phyloP scores from a whole-genome alignment of 768 basidiomycete species.

The Rhodotorula diobovata region DNA sequence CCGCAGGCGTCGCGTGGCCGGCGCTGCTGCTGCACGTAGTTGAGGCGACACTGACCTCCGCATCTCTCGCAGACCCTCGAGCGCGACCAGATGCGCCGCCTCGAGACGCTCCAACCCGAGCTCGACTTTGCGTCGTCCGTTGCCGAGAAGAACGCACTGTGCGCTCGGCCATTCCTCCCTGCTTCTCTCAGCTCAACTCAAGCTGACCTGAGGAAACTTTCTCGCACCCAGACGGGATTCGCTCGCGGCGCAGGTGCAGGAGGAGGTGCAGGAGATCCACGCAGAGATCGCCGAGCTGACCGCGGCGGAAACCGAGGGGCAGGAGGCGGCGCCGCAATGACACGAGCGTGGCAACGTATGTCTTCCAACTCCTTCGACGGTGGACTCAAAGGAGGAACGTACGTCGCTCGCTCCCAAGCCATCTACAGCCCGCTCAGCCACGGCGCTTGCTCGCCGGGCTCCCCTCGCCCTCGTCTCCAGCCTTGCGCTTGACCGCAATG shows the following conservation, averaged over 20 bases:
- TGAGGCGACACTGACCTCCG: not conserved
- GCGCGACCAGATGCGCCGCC: conserved; percentile 26
- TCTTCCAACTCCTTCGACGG: no score
- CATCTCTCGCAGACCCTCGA: conserved; percentile 23
- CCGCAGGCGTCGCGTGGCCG: no score
- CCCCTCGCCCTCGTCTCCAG: conserved; percentile 62
- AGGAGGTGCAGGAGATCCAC: conserved; percentile 25
- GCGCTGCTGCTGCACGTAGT: no score
- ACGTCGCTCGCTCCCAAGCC: not conserved
- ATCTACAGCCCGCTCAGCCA: not conserved
- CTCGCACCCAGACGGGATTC: not conserved
- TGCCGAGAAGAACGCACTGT: conserved; percentile 18
- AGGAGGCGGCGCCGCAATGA: not conserved
- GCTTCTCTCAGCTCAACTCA: not conserved
- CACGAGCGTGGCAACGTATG: no score
- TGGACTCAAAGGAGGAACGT: no score
- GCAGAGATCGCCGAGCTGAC: conserved; percentile 29
- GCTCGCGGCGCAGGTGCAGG: conserved; percentile 11
- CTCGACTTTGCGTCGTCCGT: conserved; percentile 5
- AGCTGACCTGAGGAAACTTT: not conserved
- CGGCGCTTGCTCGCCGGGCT: conserved; percentile 63
- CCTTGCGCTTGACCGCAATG: conserved; percentile 72
- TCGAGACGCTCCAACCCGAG: conserved; percentile 5
- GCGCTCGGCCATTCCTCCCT: not conserved
- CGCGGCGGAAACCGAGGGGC: conserved; percentile 6